Percentiles rank a stretch among this genome's conserved stretches.
phyloP scores from a whole-genome alignment of 176 grass and related monocot genomes.

The Musa itinerans region DNA sequence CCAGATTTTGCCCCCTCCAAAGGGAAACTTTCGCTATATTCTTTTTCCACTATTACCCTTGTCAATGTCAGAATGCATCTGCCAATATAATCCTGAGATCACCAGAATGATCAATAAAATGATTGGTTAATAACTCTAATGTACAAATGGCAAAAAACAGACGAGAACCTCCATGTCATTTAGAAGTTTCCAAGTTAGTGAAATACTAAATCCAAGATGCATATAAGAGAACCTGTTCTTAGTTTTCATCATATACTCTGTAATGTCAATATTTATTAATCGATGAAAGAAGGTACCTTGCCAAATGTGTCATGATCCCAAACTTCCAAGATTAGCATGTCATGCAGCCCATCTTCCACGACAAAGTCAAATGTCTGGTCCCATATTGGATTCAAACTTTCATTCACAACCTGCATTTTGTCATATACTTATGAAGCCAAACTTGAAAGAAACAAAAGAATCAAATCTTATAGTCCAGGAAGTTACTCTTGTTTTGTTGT shows the following conservation, averaged over 20 bases:
- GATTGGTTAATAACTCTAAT: background rate
- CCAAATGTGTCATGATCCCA: slow-evolving; percentile 98
- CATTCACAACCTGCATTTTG: slow-evolving; percentile 69
- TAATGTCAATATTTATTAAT: too few species aligned
- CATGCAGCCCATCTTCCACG: slow-evolving; percentile 94
- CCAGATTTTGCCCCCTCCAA: slow-evolving; percentile 95
- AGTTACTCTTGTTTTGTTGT: slow-evolving; percentile 87
- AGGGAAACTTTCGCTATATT: slow-evolving; percentile 58
- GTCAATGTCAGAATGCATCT: slow-evolving; percentile 96
- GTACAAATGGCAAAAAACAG: too few species aligned
- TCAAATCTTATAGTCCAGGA: background rate
- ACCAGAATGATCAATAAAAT: too few species aligned
- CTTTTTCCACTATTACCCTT: slow-evolving; percentile 68
- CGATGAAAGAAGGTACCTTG: slow-evolving; percentile 41
- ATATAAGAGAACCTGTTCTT: too few species aligned
- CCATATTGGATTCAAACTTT: slow-evolving; percentile 85
- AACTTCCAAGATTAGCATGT: slow-evolving; percentile 96
- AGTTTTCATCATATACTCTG: too few species aligned
- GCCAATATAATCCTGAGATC: slow-evolving; percentile 68
- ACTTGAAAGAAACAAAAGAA: background rate
- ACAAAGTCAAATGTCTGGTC: slow-evolving; percentile 93
- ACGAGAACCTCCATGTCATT: too few species aligned
- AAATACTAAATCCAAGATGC: too few species aligned
- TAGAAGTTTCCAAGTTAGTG: too few species aligned
- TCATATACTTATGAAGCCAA: background rate